Percentiles rank a stretch among this genome's conserved stretches.
Conservation (phyloP, 441 rosid genomes). For the Dalechampia spathulata region DNA sequence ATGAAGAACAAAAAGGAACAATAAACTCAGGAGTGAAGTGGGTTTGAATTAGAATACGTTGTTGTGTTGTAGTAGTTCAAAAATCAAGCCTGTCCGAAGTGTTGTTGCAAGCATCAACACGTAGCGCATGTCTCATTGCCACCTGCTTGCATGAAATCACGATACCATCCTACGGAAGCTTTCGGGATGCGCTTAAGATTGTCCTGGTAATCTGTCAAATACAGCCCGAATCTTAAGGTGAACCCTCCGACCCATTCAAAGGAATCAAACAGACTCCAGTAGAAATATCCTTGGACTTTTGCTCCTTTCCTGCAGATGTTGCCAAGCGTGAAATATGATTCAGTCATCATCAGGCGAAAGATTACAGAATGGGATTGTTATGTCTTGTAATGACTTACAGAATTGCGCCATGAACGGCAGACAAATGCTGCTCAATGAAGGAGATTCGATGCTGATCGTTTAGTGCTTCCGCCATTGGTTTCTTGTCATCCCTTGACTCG, state of each 20-base stretch:
- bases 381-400: conserved; percentile 16
- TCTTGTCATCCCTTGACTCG: conserved; percentile 12
- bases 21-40: too few relatives aligned
- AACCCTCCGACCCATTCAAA: conserved; percentile 32
- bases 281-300: conserved; percentile 33
- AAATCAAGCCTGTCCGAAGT: too few relatives aligned
- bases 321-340: too few relatives aligned
- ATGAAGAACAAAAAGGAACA: too few relatives aligned
- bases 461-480: conserved; percentile 8
- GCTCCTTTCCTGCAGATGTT: conserved; percentile 23
- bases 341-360: too few relatives aligned
- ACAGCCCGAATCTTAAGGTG: conserved; percentile 26
- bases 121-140: too few relatives aligned
- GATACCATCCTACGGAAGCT: conserved; percentile 24
- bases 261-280: conserved; percentile 31
- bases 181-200: conserved; percentile 30
- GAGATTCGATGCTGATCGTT: conserved; percentile 29
- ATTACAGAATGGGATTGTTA: too few relatives aligned
- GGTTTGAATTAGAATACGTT: too few relatives aligned
- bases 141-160: conserved; percentile 13
- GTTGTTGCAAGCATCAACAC: too few relatives aligned
- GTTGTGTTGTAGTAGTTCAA: too few relatives aligned
- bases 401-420: conserved; percentile 16
- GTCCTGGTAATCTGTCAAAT: conserved; percentile 23
- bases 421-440: conserved; percentile 28